Percentiles rank a stretch among this genome's conserved stretches.
These are phyloP conservation scores for Phyllosticta capitalensis DNA, from an alignment of 2,329 filamentous ascomycete species.

Conservation along the genomic window DNA sequence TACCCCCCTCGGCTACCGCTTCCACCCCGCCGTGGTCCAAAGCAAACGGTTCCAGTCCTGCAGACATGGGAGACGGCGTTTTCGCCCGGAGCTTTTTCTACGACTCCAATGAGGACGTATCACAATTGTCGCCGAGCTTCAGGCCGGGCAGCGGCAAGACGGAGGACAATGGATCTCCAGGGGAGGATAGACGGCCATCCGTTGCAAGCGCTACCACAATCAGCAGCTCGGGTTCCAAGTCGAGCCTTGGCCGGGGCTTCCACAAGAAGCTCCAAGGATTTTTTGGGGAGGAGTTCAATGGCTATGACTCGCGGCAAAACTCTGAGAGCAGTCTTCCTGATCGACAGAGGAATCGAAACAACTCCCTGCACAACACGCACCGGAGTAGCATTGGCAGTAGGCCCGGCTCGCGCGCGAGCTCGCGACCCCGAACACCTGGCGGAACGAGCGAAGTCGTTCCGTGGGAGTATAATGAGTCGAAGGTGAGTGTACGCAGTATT, in stretches of 20 bases:
- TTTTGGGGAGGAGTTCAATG: slow-evolving; percentile 81
- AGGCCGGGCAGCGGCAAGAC: slow-evolving; percentile 46
- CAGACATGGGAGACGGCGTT: slow-evolving; percentile 34
- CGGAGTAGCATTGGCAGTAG: slow-evolving; percentile 39
- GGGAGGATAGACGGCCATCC: slow-evolving; percentile 73
- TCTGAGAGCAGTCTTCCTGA: slow-evolving; percentile 59
- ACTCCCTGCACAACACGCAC: slow-evolving; percentile 63
- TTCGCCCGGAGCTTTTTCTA: slow-evolving; percentile 55
- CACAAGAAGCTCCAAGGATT: slow-evolving; percentile 81
- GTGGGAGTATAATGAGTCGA: slow-evolving; percentile 86
- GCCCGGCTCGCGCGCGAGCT: slow-evolving; percentile 63
- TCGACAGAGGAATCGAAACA: slow-evolving; percentile 60
- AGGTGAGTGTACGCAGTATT: slow-evolving; percentile 43
- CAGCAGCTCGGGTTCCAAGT: slow-evolving; percentile 75
- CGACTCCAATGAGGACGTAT: slow-evolving; percentile 62
- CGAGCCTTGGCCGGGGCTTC: slow-evolving; percentile 58
- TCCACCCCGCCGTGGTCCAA: slow-evolving; percentile 44
- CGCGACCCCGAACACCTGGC: slow-evolving; percentile 73
- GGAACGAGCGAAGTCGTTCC: slow-evolving; percentile 90
- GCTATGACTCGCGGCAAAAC: slow-evolving; percentile 51
- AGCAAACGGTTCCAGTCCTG: slow-evolving; percentile 22
- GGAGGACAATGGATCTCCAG: slow-evolving; percentile 36
- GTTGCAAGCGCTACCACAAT: slow-evolving; percentile 78
- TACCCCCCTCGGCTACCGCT: slow-evolving; percentile 48
- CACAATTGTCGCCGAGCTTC: slow-evolving; percentile 62